These are phyloP conservation scores for Ogataea nonfermentans DNA, from an alignment of 805 yeast genomes.

Conservation along the genomic window DNA sequence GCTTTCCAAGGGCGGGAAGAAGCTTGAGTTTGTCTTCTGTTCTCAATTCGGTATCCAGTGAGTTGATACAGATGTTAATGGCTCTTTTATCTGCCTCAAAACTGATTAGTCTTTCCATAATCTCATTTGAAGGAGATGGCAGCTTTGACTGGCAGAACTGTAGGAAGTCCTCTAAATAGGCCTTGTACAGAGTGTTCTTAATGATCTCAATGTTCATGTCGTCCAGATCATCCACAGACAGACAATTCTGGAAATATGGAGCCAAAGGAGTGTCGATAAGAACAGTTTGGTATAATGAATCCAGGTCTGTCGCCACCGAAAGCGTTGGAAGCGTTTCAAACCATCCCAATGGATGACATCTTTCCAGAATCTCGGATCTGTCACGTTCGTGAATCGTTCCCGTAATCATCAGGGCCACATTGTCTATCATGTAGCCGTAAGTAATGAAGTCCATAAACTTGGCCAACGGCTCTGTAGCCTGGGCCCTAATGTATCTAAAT, in stretches of 20 bases:
- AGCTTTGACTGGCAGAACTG: conserved; percentile 60
- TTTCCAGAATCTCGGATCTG: conserved; percentile 76
- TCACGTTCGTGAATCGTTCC: conserved; percentile 97
- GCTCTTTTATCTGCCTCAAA: conserved; percentile 97
- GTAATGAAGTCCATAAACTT: conserved; percentile 89
- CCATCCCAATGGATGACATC: conserved; percentile 98
- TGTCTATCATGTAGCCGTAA: conserved; percentile 98
- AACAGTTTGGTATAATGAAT: conserved; percentile 88
- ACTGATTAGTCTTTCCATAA: conserved; percentile 71
- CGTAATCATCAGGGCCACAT: conserved; percentile 91
- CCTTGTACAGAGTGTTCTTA: conserved; percentile 87
- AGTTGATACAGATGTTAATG: conserved; percentile 86
- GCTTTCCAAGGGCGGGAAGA: conserved; percentile 79
- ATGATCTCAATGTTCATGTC: conserved; percentile 94
- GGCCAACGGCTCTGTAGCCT: conserved; percentile 76
- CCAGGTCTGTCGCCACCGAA: conserved; percentile 91
- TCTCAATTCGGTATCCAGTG: conserved; percentile 80
- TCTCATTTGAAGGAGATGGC: conserved; percentile 73
- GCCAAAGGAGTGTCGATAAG: conserved; percentile 96
- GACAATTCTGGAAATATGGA: conserved; percentile 88
- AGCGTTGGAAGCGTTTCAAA: conserved; percentile 95
- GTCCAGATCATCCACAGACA: conserved; percentile 84
- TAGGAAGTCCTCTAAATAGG: conserved; percentile 86
- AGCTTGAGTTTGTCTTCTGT: conserved; percentile 66
- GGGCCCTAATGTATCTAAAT: conserved; percentile 80